Conservation (phyloP, 495 filamentous ascomycete species). For the Copromyces sp. region DNA sequence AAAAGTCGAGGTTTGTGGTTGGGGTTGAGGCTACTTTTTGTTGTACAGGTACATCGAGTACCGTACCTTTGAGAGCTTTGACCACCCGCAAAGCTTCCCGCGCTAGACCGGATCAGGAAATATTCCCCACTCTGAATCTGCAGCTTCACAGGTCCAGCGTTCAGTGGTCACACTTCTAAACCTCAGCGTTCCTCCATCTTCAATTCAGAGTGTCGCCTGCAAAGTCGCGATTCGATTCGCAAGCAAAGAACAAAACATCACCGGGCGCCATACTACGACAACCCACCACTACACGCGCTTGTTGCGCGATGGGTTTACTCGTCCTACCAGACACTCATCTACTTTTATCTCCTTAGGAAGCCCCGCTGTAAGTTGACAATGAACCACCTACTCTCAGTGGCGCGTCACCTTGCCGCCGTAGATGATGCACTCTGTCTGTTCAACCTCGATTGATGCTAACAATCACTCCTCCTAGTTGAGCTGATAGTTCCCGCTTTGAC, state of each 20-base stretch:
- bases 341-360: conserved; percentile 12
- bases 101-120: not conserved
- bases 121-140: not conserved
- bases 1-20: not conserved
- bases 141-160: not conserved
- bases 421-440: not conserved
- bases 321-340: conserved; percentile 1
- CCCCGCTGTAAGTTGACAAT: conserved; percentile 10
- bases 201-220: not conserved
- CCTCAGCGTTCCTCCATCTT: not conserved
- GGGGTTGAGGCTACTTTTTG: not conserved
- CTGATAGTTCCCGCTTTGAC: not conserved
- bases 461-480: not conserved
- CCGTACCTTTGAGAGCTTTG: not conserved
- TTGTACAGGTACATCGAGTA: not conserved
- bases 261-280: not conserved
- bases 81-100: not conserved
- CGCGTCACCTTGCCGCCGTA: not conserved
- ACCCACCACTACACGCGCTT: conserved; percentile 10
- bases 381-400: not conserved
- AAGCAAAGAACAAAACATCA: not conserved
- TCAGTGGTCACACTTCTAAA: not conserved
- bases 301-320: conserved; percentile 24
- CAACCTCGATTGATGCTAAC: not conserved
- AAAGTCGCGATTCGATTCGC: not conserved